Conservation (phyloP, 352 stramenopile species). For the Pythium phragmitis region DNA sequence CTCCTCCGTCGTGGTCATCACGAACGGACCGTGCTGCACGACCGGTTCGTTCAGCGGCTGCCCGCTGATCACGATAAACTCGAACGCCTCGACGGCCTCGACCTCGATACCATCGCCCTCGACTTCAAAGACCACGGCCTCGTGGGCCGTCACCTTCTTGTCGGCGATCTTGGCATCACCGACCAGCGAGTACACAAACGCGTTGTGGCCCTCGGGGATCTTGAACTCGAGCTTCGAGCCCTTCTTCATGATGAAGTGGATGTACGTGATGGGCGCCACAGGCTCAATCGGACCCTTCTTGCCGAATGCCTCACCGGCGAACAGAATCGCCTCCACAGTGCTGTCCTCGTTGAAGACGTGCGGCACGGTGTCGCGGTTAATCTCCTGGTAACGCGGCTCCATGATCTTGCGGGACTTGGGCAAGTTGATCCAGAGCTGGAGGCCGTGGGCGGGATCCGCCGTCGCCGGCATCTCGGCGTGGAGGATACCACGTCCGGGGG, state of each 20-base stretch:
- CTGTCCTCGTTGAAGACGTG: conserved; percentile 29
- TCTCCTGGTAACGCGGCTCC: conserved; percentile 40
- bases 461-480: conserved; percentile 36
- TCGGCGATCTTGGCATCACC: conserved; percentile 3
- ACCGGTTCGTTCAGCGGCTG: conserved; percentile 62
- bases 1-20: conserved; percentile 61
- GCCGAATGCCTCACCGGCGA: conserved; percentile 39
- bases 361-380: conserved; percentile 29
- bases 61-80: conserved; percentile 64
- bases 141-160: conserved; percentile 34
- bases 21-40: conserved; percentile 68
- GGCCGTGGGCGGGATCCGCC: conserved; percentile 23
- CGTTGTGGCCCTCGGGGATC: conserved; percentile 32
- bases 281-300: conserved; percentile 31
- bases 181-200: conserved; percentile 30
- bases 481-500: conserved; percentile 32
- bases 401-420: conserved; percentile 33
- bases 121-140: conserved; percentile 48
- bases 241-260: conserved; percentile 37
- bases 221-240: conserved; percentile 27
- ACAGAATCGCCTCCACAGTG: conserved; percentile 34
- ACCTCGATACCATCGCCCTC: conserved; percentile 51
- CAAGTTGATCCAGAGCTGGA: conserved; percentile 46
- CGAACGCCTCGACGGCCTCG: conserved; percentile 32
- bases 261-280: conserved; percentile 32